Conservation (phyloP, 2,329 filamentous ascomycete species). For the Sordariomycetes sp. region DNA sequence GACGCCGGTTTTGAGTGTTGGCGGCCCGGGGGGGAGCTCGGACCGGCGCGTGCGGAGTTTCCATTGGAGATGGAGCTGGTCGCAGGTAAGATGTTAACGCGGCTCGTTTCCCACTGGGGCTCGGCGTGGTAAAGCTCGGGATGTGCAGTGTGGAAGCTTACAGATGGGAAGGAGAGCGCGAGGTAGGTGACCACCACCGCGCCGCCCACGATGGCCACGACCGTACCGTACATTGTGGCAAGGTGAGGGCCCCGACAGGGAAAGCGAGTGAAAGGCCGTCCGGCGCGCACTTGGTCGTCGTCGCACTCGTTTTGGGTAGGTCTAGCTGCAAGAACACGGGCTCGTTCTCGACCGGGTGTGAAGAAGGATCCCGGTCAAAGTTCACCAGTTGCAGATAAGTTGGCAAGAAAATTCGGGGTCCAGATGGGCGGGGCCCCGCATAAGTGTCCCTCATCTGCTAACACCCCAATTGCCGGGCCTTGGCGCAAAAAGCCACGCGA, state of each 20-base stretch:
- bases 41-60: conserved; percentile 22
- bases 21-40: conserved; percentile 23
- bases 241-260: too few relatives aligned
- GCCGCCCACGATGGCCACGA: conserved; percentile 10
- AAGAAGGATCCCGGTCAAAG: too few relatives aligned
- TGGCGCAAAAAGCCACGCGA: background rate
- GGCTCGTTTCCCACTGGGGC: too few relatives aligned
- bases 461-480: background rate
- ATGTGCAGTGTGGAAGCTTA: conserved; percentile 6
- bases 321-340: too few relatives aligned
- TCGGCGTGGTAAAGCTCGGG: too few relatives aligned
- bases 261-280: background rate
- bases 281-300: background rate
- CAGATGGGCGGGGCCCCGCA: background rate
- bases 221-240: background rate
- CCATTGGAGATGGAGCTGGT: conserved; percentile 21
- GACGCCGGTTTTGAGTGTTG: conserved; percentile 20
- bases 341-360: too few relatives aligned
- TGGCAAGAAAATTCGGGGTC: background rate
- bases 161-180: conserved; percentile 13
- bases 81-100: background rate
- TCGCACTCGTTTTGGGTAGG: background rate
- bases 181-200: conserved; percentile 12
- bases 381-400: too few relatives aligned
- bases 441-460: background rate